phyloP scores from a whole-genome alignment of 805 yeast genomes.

The Monosporozyma aquatica region DNA sequence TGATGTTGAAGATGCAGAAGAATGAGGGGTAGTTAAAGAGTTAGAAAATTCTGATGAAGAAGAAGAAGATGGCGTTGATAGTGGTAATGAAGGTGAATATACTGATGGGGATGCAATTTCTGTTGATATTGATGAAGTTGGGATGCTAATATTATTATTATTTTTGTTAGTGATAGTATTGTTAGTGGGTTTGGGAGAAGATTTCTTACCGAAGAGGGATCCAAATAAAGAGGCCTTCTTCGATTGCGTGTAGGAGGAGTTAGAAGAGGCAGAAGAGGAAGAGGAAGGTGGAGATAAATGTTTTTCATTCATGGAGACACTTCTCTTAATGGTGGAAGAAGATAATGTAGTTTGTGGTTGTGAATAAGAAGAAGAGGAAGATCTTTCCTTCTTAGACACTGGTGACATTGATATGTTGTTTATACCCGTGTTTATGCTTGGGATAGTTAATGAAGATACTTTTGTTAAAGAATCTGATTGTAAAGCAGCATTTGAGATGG shows the following conservation, averaged over 20 bases:
- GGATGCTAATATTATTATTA: not conserved
- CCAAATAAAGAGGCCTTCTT: slow-evolving; percentile 23
- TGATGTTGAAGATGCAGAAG: not conserved
- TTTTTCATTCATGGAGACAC: not conserved
- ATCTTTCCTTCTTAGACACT: not conserved
- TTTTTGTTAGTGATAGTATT: not conserved
- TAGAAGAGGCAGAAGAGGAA: not conserved
- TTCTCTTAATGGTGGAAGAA: not conserved
- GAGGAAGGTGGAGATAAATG: not conserved
- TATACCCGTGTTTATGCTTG: not conserved
- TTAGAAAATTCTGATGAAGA: not conserved
- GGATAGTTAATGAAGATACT: not conserved
- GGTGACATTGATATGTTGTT: not conserved
- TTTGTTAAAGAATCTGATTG: slow-evolving; percentile 2
- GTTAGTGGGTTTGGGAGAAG: slow-evolving; percentile 4
- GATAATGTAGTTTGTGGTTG: too few relatives aligned
- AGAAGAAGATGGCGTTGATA: slow-evolving; percentile 8
- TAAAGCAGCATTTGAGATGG: slow-evolving; percentile 16
- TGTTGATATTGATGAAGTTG: not conserved
- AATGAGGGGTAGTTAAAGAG: slow-evolving; percentile 7
- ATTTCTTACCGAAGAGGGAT: slow-evolving; percentile 20
- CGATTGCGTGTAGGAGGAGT: not conserved
- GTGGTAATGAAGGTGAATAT: slow-evolving; percentile 1
- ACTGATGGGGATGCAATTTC: slow-evolving; percentile 1
- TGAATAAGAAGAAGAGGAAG: not conserved